Percentiles rank a stretch among this genome's conserved stretches.
Evolutionary conservation across 768 basidiomycete genomes (phyloP).

Genomic region (Boletus huronensis): DNA sequence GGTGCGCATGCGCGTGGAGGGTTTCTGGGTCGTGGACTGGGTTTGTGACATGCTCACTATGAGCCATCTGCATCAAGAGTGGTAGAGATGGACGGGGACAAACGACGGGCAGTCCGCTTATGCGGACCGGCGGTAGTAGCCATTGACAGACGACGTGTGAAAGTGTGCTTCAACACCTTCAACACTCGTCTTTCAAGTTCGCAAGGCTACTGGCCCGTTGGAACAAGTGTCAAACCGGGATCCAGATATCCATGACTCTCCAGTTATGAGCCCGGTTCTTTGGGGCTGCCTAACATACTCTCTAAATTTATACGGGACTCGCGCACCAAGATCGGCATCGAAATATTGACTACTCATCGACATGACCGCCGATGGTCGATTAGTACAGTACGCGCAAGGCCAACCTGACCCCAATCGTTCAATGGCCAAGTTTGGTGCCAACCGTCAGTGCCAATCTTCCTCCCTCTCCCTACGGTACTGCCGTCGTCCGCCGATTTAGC

Average conservation of each 20-base stretch:
- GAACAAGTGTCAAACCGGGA: neutral
- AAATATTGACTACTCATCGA: neutral
- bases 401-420: no score
- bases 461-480: no score
- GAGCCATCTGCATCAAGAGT: neutral
- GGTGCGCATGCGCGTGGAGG: neutral
- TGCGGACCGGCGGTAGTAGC: no score
- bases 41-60: neutral
- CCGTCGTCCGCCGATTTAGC: constrained; percentile 5
- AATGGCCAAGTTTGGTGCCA: neutral
- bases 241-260: neutral
- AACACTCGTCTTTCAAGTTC: no score
- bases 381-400: neutral
- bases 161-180: no score
- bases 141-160: no score
- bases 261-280: neutral
- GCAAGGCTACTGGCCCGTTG: no score
- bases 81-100: neutral
- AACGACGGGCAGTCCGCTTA: neutral
- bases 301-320: neutral
- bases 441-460: neutral
- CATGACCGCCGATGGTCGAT: no score
- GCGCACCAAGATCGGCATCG: neutral
- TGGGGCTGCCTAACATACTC: neutral
- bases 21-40: neutral